Percentiles rank a stretch among this genome's conserved stretches.
These are phyloP conservation scores for Tephrocybe sp. DNA, from an alignment of 768 basidiomycete species.

Conservation along the genomic window DNA sequence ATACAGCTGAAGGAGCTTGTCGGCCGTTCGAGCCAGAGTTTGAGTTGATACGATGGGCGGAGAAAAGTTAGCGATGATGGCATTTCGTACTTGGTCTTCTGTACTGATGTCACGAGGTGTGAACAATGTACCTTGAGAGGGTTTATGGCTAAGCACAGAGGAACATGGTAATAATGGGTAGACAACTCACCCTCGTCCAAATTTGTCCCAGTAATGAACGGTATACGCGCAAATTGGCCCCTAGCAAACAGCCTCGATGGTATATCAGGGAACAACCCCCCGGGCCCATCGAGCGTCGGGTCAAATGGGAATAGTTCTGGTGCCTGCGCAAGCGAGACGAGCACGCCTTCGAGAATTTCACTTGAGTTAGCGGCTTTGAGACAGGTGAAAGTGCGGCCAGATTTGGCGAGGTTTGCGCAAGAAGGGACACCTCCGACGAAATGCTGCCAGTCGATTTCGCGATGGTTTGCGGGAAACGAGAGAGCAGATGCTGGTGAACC, in stretches of 20 bases:
- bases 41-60: conserved; percentile 23
- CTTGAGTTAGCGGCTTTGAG: conserved; percentile 26
- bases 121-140: conserved; percentile 31
- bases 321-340: conserved; percentile 20
- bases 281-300: conserved; percentile 40
- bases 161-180: no score
- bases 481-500: conserved; percentile 35
- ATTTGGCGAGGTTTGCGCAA: conserved; percentile 24
- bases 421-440: conserved; percentile 28
- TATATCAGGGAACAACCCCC: conserved; percentile 37
- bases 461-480: conserved; percentile 25
- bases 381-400: conserved; percentile 32
- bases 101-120: conserved; percentile 22
- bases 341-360: conserved; percentile 28
- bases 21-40: conserved; percentile 16
- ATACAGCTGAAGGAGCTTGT: conserved; percentile 35
- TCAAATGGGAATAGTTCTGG: conserved; percentile 31
- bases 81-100: conserved; percentile 17
- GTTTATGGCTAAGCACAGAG: no score
- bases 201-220: conserved; percentile 44
- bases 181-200: conserved; percentile 42
- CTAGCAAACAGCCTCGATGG: conserved; percentile 31
- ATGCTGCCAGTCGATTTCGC: conserved; percentile 27
- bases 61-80: conserved; percentile 23
- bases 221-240: conserved; percentile 37